phyloP scores from a whole-genome alignment of 2,329 filamentous ascomycete species.

The Fusarium scirpi region DNA sequence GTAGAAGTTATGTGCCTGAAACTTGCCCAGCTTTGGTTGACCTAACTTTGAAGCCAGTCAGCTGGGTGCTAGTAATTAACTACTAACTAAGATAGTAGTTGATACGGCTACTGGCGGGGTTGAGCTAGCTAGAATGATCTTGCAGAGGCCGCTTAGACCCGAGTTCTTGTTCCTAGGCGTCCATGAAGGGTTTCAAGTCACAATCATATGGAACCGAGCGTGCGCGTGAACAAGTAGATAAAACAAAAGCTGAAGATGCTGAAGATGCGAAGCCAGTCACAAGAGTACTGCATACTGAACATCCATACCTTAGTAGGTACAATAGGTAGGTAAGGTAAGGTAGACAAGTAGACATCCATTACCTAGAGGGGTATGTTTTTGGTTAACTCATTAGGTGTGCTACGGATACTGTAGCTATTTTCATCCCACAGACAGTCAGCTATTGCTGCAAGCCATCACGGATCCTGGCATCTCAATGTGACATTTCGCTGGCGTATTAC shows the following conservation, averaged over 20 bases:
- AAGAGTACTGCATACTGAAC: neutral
- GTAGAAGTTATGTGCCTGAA: neutral
- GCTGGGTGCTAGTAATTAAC: neutral
- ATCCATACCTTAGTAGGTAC: neutral
- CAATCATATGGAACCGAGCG: neutral
- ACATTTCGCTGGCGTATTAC: conserved; percentile 11
- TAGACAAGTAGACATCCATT: too few relatives aligned
- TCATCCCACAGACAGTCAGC: conserved; percentile 23
- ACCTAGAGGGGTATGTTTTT: neutral
- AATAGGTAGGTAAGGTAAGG: neutral
- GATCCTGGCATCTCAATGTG: conserved; percentile 21
- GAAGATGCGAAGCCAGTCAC: neutral
- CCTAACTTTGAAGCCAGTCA: neutral
- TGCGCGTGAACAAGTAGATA: neutral
- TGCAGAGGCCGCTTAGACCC: neutral
- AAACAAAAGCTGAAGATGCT: neutral
- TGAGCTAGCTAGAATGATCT: neutral
- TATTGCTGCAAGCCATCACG: conserved; percentile 32
- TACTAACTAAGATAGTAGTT: neutral
- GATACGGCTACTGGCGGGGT: conserved; percentile 2
- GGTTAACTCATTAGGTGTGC: conserved; percentile 17
- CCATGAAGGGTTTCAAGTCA: neutral
- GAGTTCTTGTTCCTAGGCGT: neutral
- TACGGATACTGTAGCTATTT: conserved; percentile 18
- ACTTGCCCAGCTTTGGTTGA: neutral